Percentiles rank a stretch among this genome's conserved stretches.
Evolutionary conservation across 1,139 yeast species (phyloP).

Genomic region (Suhomyces wounanorum): DNA sequence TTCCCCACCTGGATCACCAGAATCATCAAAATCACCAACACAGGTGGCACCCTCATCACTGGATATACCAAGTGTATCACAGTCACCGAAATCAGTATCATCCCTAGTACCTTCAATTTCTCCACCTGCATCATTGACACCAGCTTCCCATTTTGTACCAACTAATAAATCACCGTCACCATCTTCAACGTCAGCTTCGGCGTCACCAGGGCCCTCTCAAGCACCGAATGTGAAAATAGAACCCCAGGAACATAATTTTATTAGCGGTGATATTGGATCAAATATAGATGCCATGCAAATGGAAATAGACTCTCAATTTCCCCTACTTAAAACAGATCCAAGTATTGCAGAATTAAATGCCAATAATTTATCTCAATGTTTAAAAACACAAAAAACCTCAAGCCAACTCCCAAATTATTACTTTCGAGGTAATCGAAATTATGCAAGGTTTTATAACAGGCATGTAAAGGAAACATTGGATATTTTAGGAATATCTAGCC

Average conservation of each 20-base stretch:
- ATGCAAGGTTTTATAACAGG: conserved; percentile 20
- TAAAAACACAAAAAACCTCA: no score
- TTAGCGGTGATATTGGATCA: not conserved
- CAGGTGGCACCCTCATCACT: not conserved
- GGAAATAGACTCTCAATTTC: not conserved
- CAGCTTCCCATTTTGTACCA: not conserved
- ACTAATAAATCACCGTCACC: not conserved
- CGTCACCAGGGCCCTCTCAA: not conserved
- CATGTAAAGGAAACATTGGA: conserved; percentile 16
- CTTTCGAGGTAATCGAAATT: conserved; percentile 19
- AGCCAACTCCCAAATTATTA: not conserved
- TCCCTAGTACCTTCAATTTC: not conserved
- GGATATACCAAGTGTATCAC: not conserved
- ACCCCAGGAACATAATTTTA: not conserved
- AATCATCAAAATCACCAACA: not conserved
- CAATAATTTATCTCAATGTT: not conserved
- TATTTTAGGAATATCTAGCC: not conserved
- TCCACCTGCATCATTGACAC: not conserved
- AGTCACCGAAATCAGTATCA: not conserved
- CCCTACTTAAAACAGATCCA: not conserved
- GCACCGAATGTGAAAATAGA: not conserved
- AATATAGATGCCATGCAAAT: not conserved
- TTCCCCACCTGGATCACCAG: not conserved
- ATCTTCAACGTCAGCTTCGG: not conserved
- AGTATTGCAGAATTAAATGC: not conserved